Conservation (phyloP, 768 basidiomycete genomes). For the Lactifluus hygrophoroides region DNA sequence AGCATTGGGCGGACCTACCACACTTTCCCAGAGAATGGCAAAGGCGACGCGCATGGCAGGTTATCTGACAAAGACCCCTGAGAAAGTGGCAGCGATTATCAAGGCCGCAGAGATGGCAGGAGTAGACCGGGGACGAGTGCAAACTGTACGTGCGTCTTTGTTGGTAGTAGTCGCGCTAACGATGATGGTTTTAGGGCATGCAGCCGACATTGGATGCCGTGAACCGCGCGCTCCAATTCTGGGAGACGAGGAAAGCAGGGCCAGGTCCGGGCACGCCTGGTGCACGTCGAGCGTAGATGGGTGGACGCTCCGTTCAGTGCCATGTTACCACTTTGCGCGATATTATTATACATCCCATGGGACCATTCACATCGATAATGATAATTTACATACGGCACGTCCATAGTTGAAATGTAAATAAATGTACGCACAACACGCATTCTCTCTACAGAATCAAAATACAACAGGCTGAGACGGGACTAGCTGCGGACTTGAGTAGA, state of each 20-base stretch:
- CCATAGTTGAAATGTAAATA: not conserved
- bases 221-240: constrained; percentile 58
- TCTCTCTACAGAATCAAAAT: no score
- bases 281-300: not conserved
- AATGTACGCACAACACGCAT: no score
- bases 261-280: not conserved
- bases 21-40: constrained; percentile 59
- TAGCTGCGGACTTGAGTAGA: not conserved
- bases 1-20: constrained; percentile 36
- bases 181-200: constrained; percentile 47
- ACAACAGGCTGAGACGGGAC: no score
- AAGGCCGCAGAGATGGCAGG: constrained; percentile 49
- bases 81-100: constrained; percentile 77
- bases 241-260: constrained; percentile 22
- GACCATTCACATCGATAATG: not conserved
- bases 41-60: constrained; percentile 85
- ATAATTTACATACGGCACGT: not conserved
- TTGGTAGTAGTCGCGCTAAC: not conserved
- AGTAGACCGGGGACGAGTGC: constrained; percentile 52
- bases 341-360: constrained; percentile 11
- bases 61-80: constrained; percentile 70
- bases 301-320: not conserved
- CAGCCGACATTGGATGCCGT: constrained; percentile 66
- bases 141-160: constrained; percentile 43
- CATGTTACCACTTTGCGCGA: not conserved